Conservation (phyloP, 2,329 filamentous ascomycete genomes). For the Beauveria brongniartii region DNA sequence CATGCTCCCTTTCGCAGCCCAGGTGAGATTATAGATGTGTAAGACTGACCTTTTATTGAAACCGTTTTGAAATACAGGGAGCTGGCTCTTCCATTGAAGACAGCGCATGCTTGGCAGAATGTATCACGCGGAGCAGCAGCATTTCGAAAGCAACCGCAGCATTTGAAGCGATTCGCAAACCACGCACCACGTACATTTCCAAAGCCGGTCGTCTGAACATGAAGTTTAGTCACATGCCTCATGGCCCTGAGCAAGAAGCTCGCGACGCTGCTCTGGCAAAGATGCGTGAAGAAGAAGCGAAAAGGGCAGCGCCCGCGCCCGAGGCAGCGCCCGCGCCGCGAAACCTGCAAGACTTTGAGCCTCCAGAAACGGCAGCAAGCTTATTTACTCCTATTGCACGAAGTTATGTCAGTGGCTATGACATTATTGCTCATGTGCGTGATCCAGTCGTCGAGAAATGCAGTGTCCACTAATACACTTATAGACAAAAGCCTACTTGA, state of each 20-base stretch:
- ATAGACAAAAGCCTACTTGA: not conserved
- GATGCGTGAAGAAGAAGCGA: not conserved
- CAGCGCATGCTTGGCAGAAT: not conserved
- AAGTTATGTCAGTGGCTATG: not conserved
- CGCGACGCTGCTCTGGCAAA: not conserved
- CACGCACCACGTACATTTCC: not conserved
- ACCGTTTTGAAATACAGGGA: not conserved
- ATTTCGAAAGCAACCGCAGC: not conserved
- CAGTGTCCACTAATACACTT: not conserved
- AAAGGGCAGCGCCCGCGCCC: not conserved
- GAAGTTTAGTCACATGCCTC: not conserved
- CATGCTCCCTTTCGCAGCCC: not conserved
- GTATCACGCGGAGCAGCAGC: not conserved
- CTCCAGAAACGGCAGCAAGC: not conserved
- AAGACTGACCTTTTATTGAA: fast-evolving
- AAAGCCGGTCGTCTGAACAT: not conserved
- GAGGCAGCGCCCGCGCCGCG: too few relatives aligned
- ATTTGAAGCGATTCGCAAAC: not conserved
- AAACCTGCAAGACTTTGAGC: not conserved
- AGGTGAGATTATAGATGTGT: not conserved
- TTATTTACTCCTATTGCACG: not conserved
- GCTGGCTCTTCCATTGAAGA: not conserved
- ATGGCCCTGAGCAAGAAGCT: not conserved
- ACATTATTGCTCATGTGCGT: not conserved
- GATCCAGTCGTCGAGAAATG: too few relatives aligned